Base-by-base conservation (phyloP, 495 filamentous ascomycete genomes). In the Penicilliopsis zonata region DNA sequence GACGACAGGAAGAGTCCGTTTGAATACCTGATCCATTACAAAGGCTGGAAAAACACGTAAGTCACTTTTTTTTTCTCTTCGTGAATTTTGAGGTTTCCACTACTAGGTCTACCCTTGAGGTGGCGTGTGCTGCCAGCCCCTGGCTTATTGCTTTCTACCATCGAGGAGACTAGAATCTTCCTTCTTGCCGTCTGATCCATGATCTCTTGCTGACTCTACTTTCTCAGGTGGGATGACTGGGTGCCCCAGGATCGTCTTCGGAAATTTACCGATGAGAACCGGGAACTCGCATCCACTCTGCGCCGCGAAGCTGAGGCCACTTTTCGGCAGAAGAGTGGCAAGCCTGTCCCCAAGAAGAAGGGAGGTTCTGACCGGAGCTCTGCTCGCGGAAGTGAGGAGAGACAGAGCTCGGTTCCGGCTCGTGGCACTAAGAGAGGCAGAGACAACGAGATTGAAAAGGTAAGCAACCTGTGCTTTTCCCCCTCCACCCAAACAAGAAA, bases 11-110 rank as follows among this genome's bases (percentile, higher is more conserved):
- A 80, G 45, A 82, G 78, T 28, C 69, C 76, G 25, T 80, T 70
- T 37, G 74, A 82, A 49, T 98, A 90, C 53, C 81, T 82, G 40
- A 85, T 98, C 29, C 90, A 98, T 56, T 98, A 98, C 61, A 95
- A 95, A 54, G 90, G 90, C 38, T 96, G 90, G 90, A 98, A 98
- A 61, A 83, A 83, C 50, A 94, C 86, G 77, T 85, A 63, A 57
- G 79, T 81, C 15, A 30, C 35, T 22, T 34, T 33, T 33, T 14
- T 24, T 37, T 38, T 22, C 3, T 14, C 6, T 13, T 28, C 28
- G 12, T 6, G 8, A 17, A 28, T 31, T n/a, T 14, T n/a, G n/a
- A n/a, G n/a, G n/a, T n/a, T n/a, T n/a, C n/a, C n/a, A n/a, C n/a
- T n/a, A n/a, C n/a, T n/a, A n/a, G n/a, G n/a, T n/a, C n/a, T n/a